Evolutionary conservation across 2,329 filamentous ascomycete genomes (phyloP).

Genomic region (Pestalotiopsis sp.): DNA sequence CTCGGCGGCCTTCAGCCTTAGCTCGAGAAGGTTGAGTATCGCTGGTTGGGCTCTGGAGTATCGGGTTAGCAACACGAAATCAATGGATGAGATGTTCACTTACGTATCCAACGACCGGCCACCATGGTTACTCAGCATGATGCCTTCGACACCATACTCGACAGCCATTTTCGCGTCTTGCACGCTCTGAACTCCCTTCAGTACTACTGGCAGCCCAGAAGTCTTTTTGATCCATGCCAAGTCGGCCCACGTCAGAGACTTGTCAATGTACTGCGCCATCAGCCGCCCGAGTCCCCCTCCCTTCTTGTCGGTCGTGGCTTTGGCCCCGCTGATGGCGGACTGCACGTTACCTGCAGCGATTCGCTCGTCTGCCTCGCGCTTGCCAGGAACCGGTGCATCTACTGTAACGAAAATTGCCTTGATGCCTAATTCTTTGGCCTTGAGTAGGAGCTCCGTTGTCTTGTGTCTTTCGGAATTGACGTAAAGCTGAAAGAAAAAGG

Average conservation of each 20-base stretch:
- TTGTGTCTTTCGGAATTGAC: slow-evolving; percentile 56
- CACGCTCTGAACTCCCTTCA: slow-evolving; percentile 58
- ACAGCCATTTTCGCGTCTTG: slow-evolving; percentile 54
- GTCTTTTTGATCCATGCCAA: slow-evolving; percentile 51
- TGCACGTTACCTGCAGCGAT: slow-evolving; percentile 43
- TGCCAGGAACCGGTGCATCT: slow-evolving; percentile 75
- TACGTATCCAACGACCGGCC: slow-evolving; percentile 54
- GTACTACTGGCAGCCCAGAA: slow-evolving; percentile 48
- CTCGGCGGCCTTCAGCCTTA: slow-evolving; percentile 47
- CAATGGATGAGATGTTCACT: slow-evolving; percentile 20
- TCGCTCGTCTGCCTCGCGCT: slow-evolving; percentile 58
- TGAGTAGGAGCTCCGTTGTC: slow-evolving; percentile 47
- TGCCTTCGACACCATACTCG: slow-evolving; percentile 50
- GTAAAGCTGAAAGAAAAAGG: slow-evolving; percentile 61
- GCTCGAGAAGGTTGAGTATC: slow-evolving; percentile 51
- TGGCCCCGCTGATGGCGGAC: slow-evolving; percentile 39
- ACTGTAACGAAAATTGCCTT: slow-evolving; percentile 39
- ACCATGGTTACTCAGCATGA: slow-evolving; percentile 59
- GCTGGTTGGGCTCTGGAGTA: slow-evolving; percentile 37
- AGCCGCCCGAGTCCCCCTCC: slow-evolving; percentile 52
- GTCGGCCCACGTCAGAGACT: slow-evolving; percentile 52
- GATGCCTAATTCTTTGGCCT: slow-evolving; percentile 48
- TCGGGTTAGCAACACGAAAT: neutral
- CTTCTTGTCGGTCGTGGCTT: slow-evolving; percentile 48
- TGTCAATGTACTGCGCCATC: slow-evolving; percentile 53